phyloP scores from a whole-genome alignment of 192 early-diverging fungal species.

The Irineochytrium annulatum region DNA sequence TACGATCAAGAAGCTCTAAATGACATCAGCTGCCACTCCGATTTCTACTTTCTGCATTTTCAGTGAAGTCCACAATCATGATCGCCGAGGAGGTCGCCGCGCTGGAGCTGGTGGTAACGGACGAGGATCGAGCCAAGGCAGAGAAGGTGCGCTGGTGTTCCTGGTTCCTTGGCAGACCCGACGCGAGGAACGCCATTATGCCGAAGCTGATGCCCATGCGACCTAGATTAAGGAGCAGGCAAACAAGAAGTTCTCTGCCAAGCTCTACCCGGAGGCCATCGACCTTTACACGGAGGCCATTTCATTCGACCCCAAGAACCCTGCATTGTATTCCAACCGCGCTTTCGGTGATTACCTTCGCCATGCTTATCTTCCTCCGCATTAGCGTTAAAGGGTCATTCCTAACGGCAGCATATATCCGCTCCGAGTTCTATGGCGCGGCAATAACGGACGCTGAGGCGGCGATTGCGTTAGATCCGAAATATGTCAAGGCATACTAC shows the following conservation, averaged over 20 bases:
- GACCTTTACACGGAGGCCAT: constrained; percentile 91
- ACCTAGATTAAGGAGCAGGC: constrained; percentile 59
- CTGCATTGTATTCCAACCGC: constrained; percentile 89
- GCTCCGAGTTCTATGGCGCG: constrained; percentile 78
- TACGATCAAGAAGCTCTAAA: too few species aligned
- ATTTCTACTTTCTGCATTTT: too few species aligned
- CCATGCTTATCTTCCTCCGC: not conserved
- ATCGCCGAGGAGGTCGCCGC: constrained; percentile 5
- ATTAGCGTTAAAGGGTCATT: too few species aligned
- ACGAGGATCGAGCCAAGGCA: constrained; percentile 29
- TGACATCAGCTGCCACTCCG: too few species aligned
- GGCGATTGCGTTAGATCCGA: constrained; percentile 77
- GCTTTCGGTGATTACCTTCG: constrained; percentile 53
- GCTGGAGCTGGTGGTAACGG: constrained; percentile 24
- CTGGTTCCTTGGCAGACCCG: not conserved
- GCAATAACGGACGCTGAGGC: constrained; percentile 71
- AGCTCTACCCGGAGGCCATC: constrained; percentile 80
- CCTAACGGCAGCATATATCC: constrained; percentile 60
- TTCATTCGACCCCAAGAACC: constrained; percentile 71
- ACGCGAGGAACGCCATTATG: not conserved
- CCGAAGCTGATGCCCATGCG: not conserved
- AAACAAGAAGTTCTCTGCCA: constrained; percentile 63
- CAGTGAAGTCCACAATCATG: too few species aligned
- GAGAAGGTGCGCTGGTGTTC: constrained; percentile 26
- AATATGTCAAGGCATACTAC: constrained; percentile 90